These are phyloP conservation scores for Ophiognomonia clavigignenti-juglandacearum DNA, from an alignment of 2,329 filamentous ascomycete species.

Conservation along the genomic window DNA sequence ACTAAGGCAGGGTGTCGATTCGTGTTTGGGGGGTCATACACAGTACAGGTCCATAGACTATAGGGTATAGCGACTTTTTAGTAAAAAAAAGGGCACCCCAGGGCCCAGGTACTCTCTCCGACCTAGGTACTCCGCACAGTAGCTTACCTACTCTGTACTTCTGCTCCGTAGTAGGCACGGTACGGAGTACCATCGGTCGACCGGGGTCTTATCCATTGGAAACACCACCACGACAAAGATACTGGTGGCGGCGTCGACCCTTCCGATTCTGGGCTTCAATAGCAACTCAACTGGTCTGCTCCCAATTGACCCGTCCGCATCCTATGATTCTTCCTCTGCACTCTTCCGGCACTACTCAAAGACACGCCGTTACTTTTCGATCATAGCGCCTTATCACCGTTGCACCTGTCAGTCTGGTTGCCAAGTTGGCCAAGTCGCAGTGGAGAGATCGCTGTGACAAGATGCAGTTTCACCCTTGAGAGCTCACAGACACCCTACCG, in stretches of 20 bases:
- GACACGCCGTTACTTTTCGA: background rate
- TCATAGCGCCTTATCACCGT: background rate
- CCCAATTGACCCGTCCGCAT: background rate
- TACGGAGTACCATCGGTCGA: too few relatives aligned
- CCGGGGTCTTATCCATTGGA: too few relatives aligned
- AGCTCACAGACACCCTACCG: background rate
- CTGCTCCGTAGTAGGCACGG: too few relatives aligned
- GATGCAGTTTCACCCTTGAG: constrained; percentile 7
- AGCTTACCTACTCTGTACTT: too few relatives aligned
- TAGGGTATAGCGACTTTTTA: too few relatives aligned
- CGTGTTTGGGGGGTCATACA: too few relatives aligned
- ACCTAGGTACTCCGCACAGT: too few relatives aligned
- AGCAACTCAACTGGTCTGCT: background rate
- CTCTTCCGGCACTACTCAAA: background rate
- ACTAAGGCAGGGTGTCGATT: too few relatives aligned
- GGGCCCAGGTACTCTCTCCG: too few relatives aligned
- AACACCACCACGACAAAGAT: background rate
- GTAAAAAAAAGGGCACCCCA: too few relatives aligned
- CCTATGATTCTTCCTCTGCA: background rate
- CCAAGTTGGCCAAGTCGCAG: constrained; percentile 5
- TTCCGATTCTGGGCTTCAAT: background rate
- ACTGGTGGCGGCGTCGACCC: background rate
- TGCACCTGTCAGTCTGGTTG: background rate
- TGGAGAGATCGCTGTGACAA: background rate
- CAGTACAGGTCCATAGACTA: too few relatives aligned